These are phyloP conservation scores for Fragaria nilgerrensis DNA, from an alignment of 306 rosid species.

Conservation along the genomic window DNA sequence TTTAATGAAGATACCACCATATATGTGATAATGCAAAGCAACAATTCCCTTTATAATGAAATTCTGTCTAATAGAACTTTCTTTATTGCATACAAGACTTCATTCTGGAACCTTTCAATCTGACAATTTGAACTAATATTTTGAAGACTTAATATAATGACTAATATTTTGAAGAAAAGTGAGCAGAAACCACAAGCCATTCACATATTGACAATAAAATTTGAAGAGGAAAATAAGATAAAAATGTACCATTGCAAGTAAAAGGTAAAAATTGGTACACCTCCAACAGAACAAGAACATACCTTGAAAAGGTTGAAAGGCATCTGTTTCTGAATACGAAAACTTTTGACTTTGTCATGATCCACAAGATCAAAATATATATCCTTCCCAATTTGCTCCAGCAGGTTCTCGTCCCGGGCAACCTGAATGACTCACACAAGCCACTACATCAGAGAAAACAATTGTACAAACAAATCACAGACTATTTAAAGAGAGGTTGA, in stretches of 20 bases:
- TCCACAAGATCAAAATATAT: conserved; percentile 93
- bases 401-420: conserved; percentile 73
- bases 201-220: neutral
- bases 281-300: conserved; percentile 3
- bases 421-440: conserved; percentile 46
- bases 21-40: neutral
- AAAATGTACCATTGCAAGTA: neutral
- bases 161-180: neutral
- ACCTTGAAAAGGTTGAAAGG: conserved; percentile 80
- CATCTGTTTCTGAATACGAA: conserved; percentile 76
- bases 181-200: neutral
- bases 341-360: conserved; percentile 87
- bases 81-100: too few relatives aligned
- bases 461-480: conserved; percentile 3
- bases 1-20: neutral
- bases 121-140: too few relatives aligned
- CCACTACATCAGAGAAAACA: neutral
- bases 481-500: conserved; percentile 17
- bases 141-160: neutral
- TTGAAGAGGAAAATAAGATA: neutral
- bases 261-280: conserved; percentile 7
- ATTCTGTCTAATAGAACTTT: too few relatives aligned
- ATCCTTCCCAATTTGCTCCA: conserved; percentile 80
- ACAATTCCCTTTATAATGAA: neutral
- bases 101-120: too few relatives aligned